phyloP scores from a whole-genome alignment of 306 rosid species.

The Luffa aegyptiaca region DNA sequence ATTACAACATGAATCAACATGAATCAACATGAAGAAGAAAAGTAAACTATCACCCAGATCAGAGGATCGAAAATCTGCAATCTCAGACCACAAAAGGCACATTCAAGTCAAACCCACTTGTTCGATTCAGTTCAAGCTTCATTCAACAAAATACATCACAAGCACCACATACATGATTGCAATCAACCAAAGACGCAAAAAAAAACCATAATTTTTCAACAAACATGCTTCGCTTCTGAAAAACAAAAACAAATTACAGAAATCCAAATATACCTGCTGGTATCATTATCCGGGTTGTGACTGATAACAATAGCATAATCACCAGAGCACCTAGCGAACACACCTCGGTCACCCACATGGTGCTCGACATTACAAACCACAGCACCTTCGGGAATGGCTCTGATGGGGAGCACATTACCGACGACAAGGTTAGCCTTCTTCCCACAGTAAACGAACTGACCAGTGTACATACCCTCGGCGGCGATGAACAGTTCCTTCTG shows the following conservation, averaged over 20 bases:
- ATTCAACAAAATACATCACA: neutral
- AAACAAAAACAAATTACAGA: neutral
- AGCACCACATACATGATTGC: neutral
- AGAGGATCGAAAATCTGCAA: neutral
- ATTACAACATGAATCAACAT: neutral
- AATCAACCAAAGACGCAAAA: neutral
- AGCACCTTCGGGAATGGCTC: slow-evolving; percentile 18
- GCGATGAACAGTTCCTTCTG: slow-evolving; percentile 17
- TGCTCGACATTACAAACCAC: slow-evolving; percentile 18
- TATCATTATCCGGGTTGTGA: slow-evolving; percentile 16
- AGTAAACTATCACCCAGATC: neutral
- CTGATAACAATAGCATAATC: slow-evolving; percentile 18
- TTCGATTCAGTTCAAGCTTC: neutral
- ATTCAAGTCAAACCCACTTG: neutral
- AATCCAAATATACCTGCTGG: slow-evolving; percentile 6
- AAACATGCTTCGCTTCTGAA: neutral
- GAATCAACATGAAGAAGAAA: neutral
- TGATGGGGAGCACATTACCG: slow-evolving; percentile 10
- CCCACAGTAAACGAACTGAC: slow-evolving; percentile 15
- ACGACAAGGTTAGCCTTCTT: slow-evolving; percentile 17
- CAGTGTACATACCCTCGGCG: slow-evolving; percentile 19
- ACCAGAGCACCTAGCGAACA: slow-evolving; percentile 17
- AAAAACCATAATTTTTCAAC: neutral
- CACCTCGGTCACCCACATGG: slow-evolving; percentile 17
- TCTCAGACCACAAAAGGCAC: neutral